Evolutionary conservation across 805 yeast genomes (phyloP), one percentile per base, ranked within the genome.

Genomic region (Nakazawaea wyomingensis): DNA sequence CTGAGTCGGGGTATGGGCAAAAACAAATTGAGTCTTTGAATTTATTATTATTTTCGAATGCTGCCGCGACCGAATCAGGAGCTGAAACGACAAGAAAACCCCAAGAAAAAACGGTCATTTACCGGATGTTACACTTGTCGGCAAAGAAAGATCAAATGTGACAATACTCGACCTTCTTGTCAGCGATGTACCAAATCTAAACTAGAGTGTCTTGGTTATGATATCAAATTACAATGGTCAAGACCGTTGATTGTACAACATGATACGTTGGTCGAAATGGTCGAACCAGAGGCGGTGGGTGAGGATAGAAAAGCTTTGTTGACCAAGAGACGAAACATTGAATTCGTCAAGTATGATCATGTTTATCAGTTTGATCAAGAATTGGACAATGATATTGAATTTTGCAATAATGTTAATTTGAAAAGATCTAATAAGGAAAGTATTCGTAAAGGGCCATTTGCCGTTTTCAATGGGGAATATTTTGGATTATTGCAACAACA

Each of bases 81-180:
- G n/a, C n/a, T n/a, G n/a, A n/a, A n/a, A n/a, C n/a, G n/a, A n/a
- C n/a, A n/a, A n/a, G n/a, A n/a, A n/a, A n/a, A n/a, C n/a, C n/a
- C n/a, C 36, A 24, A 40, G 39, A 57, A 55, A 36, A 49, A 43
- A 32, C 48, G 66, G 29, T 54, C 65, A 1, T 74, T 74, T 54
- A 61, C 69, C 35, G 82, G 82, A 4, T 76, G 82, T 55, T 72
- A 75, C 65, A 76, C 81, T 5, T 76, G 82, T 50, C 60, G 82
- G 30, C 53, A 60, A 18, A 59, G 80, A 20, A 75, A 74, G 48
- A 73, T 76, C 49, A 74, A 74, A 53, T 76, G 82, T 56, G 81
- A 74, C 52, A 64, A 70, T 10, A 48, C 56, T 4, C 60, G 61
- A 42, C 81, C 81, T 2, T 48, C 45, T 14, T 76, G 82, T 51